Evolutionary conservation across 768 basidiomycete species (phyloP).

Genomic region (Daedaleopsis nitida): DNA sequence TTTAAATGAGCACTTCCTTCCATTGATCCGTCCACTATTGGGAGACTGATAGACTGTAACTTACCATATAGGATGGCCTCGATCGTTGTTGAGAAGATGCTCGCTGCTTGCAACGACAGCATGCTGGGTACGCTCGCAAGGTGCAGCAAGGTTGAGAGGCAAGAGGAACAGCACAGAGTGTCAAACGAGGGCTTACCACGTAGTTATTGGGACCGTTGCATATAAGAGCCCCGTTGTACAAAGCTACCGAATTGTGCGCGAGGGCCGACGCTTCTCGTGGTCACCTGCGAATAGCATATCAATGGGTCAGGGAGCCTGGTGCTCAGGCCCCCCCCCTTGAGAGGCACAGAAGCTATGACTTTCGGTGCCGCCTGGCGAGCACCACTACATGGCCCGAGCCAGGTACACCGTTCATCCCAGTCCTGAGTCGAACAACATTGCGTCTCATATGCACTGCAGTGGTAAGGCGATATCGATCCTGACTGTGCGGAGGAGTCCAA

Average conservation of each 20-base stretch:
- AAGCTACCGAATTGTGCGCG: neutral
- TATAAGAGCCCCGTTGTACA: neutral
- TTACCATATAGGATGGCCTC: slow-evolving; percentile 27
- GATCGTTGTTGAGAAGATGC: slow-evolving; percentile 23
- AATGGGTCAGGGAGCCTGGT: neutral
- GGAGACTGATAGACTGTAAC: neutral
- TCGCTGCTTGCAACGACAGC: slow-evolving; percentile 15
- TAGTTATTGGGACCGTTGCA: neutral
- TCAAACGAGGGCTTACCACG: neutral
- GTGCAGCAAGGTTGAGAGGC: neutral
- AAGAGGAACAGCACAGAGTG: neutral
- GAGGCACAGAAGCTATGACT: too few relatives aligned
- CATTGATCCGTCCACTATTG: neutral
- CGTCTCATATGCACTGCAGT: too few relatives aligned
- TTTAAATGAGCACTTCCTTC: neutral
- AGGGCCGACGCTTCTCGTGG: neutral
- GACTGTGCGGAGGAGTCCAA: too few relatives aligned
- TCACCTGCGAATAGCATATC: neutral
- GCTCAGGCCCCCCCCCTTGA: too few relatives aligned
- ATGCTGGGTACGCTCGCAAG: neutral
- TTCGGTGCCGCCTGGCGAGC: too few relatives aligned
- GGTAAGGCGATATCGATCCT: too few relatives aligned
- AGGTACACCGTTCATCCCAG: too few relatives aligned
- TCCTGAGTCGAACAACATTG: too few relatives aligned
- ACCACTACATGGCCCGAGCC: too few relatives aligned